Percentiles rank a stretch among this genome's conserved stretches.
Conservation (phyloP, 371 early-diverging fungal genomes). For the Encephalitozoon intestinalis region DNA sequence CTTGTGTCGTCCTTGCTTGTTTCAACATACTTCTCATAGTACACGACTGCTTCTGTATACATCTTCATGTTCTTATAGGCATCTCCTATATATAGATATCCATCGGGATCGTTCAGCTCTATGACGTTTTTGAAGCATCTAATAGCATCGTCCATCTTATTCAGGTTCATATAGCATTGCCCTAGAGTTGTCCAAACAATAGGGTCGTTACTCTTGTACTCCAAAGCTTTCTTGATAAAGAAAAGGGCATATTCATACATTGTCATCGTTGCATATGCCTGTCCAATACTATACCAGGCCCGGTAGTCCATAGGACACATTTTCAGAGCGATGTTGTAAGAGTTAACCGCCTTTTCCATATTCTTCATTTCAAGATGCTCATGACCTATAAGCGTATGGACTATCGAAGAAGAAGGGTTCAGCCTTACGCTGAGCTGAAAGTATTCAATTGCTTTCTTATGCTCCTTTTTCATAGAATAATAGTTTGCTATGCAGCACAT, state of each 20-base stretch:
- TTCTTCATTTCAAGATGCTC: conserved; percentile 81
- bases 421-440: conserved; percentile 74
- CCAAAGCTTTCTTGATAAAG: conserved; percentile 71
- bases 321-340: conserved; percentile 73
- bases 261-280: conserved; percentile 73
- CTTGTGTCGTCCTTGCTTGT: conserved; percentile 1
- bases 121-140: conserved; percentile 42
- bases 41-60: conserved; percentile 26
- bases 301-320: conserved; percentile 72
- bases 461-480: conserved; percentile 69
- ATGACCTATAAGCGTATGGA: conserved; percentile 84
- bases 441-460: conserved; percentile 72
- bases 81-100: conserved; percentile 36
- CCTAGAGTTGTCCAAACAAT: conserved; percentile 46
- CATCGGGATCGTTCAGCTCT: conserved; percentile 14
- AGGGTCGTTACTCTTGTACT: conserved; percentile 62
- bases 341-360: conserved; percentile 73
- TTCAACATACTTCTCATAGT: conserved; percentile 48
- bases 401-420: conserved; percentile 67
- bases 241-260: conserved; percentile 71
- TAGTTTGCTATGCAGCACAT: conserved; percentile 73
- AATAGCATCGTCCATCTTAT: conserved; percentile 37
- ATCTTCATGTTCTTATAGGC: conserved; percentile 37
- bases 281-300: conserved; percentile 81
- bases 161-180: conserved; percentile 31